Percentiles rank a stretch among this genome's conserved stretches.
Conservation (phyloP, 257 asterid species). For the Perilla frutescens region DNA sequence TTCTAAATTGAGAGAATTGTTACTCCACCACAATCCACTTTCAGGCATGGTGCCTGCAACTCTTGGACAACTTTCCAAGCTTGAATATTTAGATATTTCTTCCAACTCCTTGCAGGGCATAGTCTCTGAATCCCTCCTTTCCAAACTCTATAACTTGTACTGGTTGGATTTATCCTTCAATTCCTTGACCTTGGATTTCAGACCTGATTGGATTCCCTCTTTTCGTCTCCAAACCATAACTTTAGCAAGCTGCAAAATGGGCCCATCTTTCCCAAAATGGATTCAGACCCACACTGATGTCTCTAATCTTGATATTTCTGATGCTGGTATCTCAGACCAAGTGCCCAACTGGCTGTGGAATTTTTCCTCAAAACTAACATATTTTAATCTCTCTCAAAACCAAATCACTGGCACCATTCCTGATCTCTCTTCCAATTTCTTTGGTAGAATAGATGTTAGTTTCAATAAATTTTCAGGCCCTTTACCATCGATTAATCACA, state of each 20-base stretch:
- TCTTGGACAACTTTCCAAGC: constrained; percentile 29
- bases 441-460: no score
- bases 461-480: no score
- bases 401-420: no score
- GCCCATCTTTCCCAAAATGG: constrained; percentile 47
- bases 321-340: no score
- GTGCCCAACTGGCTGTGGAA: no score
- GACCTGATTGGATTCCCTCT: constrained; percentile 36
- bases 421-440: no score
- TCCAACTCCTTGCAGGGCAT: constrained; percentile 39
- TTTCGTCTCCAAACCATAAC: constrained; percentile 32
- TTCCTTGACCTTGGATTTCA: constrained; percentile 31
- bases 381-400: no score
- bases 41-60: constrained; percentile 30
- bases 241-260: constrained; percentile 39
- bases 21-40: no score
- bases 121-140: constrained; percentile 35
- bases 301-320: constrained; percentile 34
- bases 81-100: constrained; percentile 34
- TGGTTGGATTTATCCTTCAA: constrained; percentile 34
- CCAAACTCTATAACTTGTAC: constrained; percentile 31
- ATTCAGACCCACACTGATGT: constrained; percentile 35
- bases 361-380: no score
- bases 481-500: no score
- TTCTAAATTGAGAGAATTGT: not conserved